Percentiles rank a stretch among this genome's conserved stretches.
Conservation (phyloP, 352 stramenopile genomes). For the Pythium monospermum region DNA sequence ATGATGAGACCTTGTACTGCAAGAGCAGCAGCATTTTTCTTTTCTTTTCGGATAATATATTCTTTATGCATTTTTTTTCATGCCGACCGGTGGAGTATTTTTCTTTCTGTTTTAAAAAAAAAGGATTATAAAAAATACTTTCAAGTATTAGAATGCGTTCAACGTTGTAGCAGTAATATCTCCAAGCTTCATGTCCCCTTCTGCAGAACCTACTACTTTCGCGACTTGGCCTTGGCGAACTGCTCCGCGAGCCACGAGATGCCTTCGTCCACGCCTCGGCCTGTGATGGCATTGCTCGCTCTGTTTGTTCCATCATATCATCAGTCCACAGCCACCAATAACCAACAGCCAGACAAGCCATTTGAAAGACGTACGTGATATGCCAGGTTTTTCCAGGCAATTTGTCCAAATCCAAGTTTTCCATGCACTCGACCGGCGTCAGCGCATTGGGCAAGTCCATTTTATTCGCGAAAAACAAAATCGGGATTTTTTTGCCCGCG, state of each 20-base stretch:
- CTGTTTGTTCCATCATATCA: slow-evolving; percentile 21
- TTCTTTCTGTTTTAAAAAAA: too few relatives aligned
- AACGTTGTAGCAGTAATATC: background rate
- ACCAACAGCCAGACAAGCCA: background rate
- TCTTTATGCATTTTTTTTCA: slow-evolving; percentile 2
- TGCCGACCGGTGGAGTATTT: too few relatives aligned
- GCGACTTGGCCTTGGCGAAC: slow-evolving; percentile 53
- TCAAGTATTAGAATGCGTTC: too few relatives aligned
- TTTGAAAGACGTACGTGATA: slow-evolving; percentile 53
- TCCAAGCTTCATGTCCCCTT: background rate
- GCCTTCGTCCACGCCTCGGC: slow-evolving; percentile 72
- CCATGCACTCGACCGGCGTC: slow-evolving; percentile 77
- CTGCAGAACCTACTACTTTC: too few relatives aligned
- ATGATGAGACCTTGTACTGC: too few relatives aligned
- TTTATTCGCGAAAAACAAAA: slow-evolving; percentile 88
- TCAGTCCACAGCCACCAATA: background rate
- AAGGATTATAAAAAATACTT: too few relatives aligned
- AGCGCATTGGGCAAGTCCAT: slow-evolving; percentile 74
- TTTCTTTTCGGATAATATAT: background rate
- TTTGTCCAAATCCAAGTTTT: slow-evolving; percentile 72
- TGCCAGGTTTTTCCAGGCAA: slow-evolving; percentile 79
- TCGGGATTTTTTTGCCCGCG: slow-evolving; percentile 60
- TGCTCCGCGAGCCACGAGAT: slow-evolving; percentile 79
- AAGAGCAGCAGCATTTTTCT: background rate
- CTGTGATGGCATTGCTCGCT: slow-evolving; percentile 78